Percentiles rank a stretch among this genome's conserved stretches.
phyloP scores from a whole-genome alignment of 805 yeast genomes.

The Yarrowia sp. region DNA sequence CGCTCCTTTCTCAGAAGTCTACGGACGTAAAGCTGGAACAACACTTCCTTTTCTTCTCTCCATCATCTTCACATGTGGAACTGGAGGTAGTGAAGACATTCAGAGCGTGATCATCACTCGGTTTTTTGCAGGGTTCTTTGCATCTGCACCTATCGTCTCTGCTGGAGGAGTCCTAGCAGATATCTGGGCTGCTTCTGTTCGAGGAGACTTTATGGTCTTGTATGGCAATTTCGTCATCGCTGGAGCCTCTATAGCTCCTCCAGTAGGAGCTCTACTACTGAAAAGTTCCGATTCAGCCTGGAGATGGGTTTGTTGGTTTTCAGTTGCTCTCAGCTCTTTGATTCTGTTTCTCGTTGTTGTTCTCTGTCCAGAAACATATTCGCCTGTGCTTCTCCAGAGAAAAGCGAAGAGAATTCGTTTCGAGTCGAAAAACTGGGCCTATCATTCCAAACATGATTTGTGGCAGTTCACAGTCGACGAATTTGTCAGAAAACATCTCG shows the following conservation, averaged over 20 bases:
- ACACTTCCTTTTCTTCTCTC: conserved; percentile 48
- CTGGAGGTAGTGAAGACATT: conserved; percentile 57
- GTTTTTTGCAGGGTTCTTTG: conserved; percentile 67
- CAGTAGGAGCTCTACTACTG: conserved; percentile 63
- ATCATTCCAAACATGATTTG: conserved; percentile 90
- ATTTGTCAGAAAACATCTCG: conserved; percentile 65
- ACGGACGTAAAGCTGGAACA: conserved; percentile 55
- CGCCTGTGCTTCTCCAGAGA: conserved; percentile 49
- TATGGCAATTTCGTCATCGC: conserved; percentile 45
- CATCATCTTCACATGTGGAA: conserved; percentile 51
- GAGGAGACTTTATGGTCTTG: conserved; percentile 68
- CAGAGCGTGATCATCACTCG: conserved; percentile 65
- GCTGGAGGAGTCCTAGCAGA: conserved; percentile 80
- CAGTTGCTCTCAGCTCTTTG: conserved; percentile 61
- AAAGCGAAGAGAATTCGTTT: conserved; percentile 54
- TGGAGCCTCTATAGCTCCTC: conserved; percentile 57
- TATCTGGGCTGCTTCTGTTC: conserved; percentile 56
- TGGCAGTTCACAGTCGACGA: conserved; percentile 68
- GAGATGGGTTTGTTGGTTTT: conserved; percentile 70
- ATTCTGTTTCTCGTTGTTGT: conserved; percentile 48
- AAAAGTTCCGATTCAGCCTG: conserved; percentile 52
- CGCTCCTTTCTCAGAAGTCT: conserved; percentile 59
- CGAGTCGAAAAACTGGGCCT: conserved; percentile 50
- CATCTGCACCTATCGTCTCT: conserved; percentile 70
- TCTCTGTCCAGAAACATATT: conserved; percentile 63